phyloP scores from a whole-genome alignment of 805 yeast genomes.

The Candida parachauliodes region DNA sequence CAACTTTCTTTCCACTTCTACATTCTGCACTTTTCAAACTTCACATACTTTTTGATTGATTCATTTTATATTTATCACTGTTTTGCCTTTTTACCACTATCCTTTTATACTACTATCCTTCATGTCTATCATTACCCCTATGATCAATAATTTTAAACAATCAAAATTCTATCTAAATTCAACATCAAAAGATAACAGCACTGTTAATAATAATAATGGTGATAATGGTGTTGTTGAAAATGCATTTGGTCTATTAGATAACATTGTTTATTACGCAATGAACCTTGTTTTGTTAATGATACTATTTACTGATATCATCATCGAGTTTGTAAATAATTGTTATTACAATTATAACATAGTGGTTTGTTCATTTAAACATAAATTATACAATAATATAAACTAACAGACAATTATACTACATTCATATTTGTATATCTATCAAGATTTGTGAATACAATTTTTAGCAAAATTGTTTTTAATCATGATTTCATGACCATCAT shows the following conservation, averaged over 20 bases:
- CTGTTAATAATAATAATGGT: too few relatives aligned
- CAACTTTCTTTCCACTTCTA: too few relatives aligned
- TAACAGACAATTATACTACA: background rate
- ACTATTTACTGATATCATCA: slow-evolving; percentile 7
- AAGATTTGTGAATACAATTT: background rate
- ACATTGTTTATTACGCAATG: slow-evolving; percentile 6
- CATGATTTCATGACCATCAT: too few relatives aligned
- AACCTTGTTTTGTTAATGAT: slow-evolving; percentile 7
- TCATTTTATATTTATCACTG: too few relatives aligned
- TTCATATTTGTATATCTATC: background rate
- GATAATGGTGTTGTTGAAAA: slow-evolving; percentile 5
- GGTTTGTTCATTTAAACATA: slow-evolving; percentile 9
- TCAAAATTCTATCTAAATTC: background rate
- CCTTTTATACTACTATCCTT: too few relatives aligned
- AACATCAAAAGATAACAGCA: too few relatives aligned
- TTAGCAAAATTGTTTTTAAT: too few relatives aligned
- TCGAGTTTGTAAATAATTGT: slow-evolving; percentile 9
- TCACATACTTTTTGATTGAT: too few relatives aligned
- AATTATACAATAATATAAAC: slow-evolving; percentile 12
- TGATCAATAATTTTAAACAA: slow-evolving; percentile 3
- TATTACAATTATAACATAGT: slow-evolving; percentile 11
- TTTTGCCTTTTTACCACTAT: background rate
- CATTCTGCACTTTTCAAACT: too few relatives aligned
- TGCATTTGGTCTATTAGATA: slow-evolving; percentile 5
- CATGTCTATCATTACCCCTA: slow-evolving; percentile 6